phyloP scores from a whole-genome alignment of 2,329 filamentous ascomycete genomes.

The Fusarium anguioides region DNA sequence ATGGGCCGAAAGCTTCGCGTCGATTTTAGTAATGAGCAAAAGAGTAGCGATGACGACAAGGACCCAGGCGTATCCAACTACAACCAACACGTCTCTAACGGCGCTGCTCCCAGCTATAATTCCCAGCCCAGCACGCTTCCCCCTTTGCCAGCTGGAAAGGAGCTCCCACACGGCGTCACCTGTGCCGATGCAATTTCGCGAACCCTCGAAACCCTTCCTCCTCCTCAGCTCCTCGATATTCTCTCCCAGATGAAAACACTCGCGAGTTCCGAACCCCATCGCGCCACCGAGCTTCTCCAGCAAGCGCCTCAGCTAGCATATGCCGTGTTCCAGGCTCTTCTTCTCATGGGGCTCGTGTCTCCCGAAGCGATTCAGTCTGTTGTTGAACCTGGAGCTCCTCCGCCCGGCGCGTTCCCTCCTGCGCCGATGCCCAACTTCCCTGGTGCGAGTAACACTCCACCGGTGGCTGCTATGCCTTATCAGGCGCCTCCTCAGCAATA shows the following conservation, averaged over 20 bases:
- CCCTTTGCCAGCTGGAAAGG: slow-evolving; percentile 84
- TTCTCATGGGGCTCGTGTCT: slow-evolving; percentile 93
- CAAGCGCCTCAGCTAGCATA: slow-evolving; percentile 94
- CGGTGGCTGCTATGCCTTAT: slow-evolving; percentile 58
- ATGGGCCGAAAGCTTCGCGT: slow-evolving; percentile 95
- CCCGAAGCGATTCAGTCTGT: slow-evolving; percentile 84
- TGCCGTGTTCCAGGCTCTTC: slow-evolving; percentile 92
- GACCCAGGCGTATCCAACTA: slow-evolving; percentile 38
- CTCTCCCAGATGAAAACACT: slow-evolving; percentile 94
- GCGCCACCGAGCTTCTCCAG: slow-evolving; percentile 85
- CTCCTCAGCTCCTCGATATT: slow-evolving; percentile 91
- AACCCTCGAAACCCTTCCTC: slow-evolving; percentile 86
- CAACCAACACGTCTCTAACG: slow-evolving; percentile 49
- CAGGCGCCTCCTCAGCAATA: slow-evolving; percentile 58
- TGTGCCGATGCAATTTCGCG: slow-evolving; percentile 92
- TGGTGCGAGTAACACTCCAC: slow-evolving; percentile 55
- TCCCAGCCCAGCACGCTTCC: slow-evolving; percentile 69
- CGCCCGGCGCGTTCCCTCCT: slow-evolving; percentile 52
- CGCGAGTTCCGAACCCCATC: slow-evolving; percentile 81
- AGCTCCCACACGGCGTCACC: slow-evolving; percentile 83
- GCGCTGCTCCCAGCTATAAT: slow-evolving; percentile 48
- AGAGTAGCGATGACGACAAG: slow-evolving; percentile 70
- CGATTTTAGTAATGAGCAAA: slow-evolving; percentile 94
- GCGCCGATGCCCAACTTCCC: slow-evolving; percentile 48
- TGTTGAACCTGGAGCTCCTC: slow-evolving; percentile 69